These are phyloP conservation scores for Naganishia kalamii DNA, from an alignment of 768 basidiomycete species.

Conservation along the genomic window DNA sequence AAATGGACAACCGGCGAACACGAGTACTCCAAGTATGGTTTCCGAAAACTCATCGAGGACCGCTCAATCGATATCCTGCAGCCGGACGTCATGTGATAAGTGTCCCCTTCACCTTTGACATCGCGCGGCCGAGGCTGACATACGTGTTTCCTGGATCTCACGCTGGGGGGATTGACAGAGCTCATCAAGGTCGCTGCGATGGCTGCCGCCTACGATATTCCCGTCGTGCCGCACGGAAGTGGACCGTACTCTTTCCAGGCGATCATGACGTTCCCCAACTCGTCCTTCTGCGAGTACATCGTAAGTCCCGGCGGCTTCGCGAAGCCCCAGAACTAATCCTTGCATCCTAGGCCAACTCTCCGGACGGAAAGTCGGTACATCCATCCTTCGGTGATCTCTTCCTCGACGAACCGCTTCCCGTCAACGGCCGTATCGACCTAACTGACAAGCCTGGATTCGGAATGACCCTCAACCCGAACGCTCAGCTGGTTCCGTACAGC, in stretches of 20 bases:
- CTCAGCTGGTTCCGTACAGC: constrained; percentile 42
- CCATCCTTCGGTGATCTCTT: constrained; percentile 51
- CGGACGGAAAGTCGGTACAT: constrained; percentile 49
- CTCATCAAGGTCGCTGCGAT: constrained; percentile 47
- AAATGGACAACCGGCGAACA: constrained; percentile 50
- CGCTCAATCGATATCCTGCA: constrained; percentile 48
- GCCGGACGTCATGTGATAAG: constrained; percentile 47
- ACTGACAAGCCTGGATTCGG: constrained; percentile 50
- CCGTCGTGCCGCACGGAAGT: constrained; percentile 52
- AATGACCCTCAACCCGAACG: constrained; percentile 48
- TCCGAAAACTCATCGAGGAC: constrained; percentile 48
- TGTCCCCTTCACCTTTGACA: constrained; percentile 1
- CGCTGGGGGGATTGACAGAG: constrained; percentile 44
- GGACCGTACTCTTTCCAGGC: constrained; percentile 53
- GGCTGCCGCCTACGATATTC: constrained; percentile 52
- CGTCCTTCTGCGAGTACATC: constrained; percentile 47
- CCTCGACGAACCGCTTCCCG: constrained; percentile 49
- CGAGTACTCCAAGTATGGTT: constrained; percentile 48
- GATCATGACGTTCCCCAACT: constrained; percentile 50
- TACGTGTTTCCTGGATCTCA: neutral
- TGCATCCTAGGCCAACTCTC: constrained; percentile 43
- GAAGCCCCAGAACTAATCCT: constrained; percentile 29
- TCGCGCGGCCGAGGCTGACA: neutral
- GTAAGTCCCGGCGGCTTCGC: constrained; percentile 20
- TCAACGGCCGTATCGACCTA: constrained; percentile 47